Percentiles rank a stretch among this genome's conserved stretches.
These are phyloP conservation scores for Candida parachauliodes DNA, from an alignment of 805 yeast species.

Conservation along the genomic window DNA sequence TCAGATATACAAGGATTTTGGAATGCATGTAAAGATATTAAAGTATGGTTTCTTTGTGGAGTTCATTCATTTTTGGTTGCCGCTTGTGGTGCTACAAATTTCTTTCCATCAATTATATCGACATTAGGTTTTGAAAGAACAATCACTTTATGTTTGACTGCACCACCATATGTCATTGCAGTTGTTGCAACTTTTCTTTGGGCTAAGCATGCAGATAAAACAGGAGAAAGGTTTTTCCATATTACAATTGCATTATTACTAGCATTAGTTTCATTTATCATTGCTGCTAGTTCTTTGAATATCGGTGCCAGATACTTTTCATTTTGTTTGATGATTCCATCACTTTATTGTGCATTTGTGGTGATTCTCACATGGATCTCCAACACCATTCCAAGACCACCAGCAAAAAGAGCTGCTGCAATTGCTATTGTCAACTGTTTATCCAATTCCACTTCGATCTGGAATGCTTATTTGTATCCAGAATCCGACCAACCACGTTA, in stretches of 20 bases:
- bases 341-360: constrained; percentile 52
- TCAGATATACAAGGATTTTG: constrained; percentile 30
- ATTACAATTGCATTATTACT: constrained; percentile 40
- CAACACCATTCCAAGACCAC: constrained; percentile 54
- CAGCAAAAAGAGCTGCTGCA: constrained; percentile 56
- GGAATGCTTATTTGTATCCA: constrained; percentile 54
- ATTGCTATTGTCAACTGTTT: constrained; percentile 55
- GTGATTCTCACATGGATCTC: constrained; percentile 54
- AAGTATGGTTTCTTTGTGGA: constrained; percentile 47
- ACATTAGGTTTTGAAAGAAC: constrained; percentile 50
- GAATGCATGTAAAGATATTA: constrained; percentile 37
- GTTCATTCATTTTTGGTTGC: constrained; percentile 47
- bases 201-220: constrained; percentile 54
- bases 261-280: constrained; percentile 44
- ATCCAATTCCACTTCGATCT: constrained; percentile 53
- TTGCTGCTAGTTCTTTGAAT: constrained; percentile 47
- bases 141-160: constrained; percentile 53
- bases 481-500: constrained; percentile 43
- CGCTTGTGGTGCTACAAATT: constrained; percentile 59
- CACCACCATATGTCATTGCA: constrained; percentile 55
- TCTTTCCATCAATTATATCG: constrained; percentile 58
- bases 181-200: constrained; percentile 48
- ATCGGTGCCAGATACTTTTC: constrained; percentile 58
- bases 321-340: constrained; percentile 58
- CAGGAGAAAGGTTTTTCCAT: constrained; percentile 54